phyloP scores from a whole-genome alignment of 768 basidiomycete genomes.

The Rickenella mellea region DNA sequence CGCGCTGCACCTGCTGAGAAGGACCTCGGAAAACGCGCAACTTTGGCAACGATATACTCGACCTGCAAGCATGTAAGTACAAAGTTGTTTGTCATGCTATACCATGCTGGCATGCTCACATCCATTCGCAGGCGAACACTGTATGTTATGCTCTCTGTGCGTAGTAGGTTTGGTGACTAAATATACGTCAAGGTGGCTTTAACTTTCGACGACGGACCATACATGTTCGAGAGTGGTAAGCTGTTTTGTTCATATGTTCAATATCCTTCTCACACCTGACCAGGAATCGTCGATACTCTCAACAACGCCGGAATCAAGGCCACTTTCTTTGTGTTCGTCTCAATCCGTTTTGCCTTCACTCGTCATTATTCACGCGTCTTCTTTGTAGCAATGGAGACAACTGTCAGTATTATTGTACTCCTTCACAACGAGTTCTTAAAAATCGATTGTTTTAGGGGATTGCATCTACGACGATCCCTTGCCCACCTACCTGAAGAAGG shows the following conservation, averaged over 20 bases:
- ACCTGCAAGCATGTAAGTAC: neutral
- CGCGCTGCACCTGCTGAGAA: too few relatives aligned
- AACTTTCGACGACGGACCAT: constrained; percentile 17
- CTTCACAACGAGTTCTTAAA: too few relatives aligned
- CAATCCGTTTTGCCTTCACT: too few relatives aligned
- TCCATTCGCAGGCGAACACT: neutral
- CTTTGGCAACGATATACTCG: neutral
- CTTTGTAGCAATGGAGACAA: too few relatives aligned
- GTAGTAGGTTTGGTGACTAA: neutral
- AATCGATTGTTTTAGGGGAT: too few relatives aligned
- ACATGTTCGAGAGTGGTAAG: constrained; percentile 10
- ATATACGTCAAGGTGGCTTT: constrained; percentile 8
- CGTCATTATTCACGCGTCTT: too few relatives aligned
- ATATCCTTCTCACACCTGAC: too few relatives aligned
- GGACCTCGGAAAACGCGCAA: neutral
- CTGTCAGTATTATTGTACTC: neutral
- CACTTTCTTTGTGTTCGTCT: constrained; percentile 14
- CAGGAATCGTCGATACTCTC: constrained; percentile 6
- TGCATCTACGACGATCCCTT: constrained; percentile 6
- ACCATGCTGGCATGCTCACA: neutral
- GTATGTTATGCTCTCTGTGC: neutral
- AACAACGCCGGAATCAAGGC: constrained; percentile 6
- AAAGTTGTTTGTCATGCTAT: neutral
- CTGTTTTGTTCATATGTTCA: too few relatives aligned
- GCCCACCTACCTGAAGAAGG: neutral